Base-by-base conservation (phyloP, 169 alveolate genomes). In the Fabrea salina region DNA sequence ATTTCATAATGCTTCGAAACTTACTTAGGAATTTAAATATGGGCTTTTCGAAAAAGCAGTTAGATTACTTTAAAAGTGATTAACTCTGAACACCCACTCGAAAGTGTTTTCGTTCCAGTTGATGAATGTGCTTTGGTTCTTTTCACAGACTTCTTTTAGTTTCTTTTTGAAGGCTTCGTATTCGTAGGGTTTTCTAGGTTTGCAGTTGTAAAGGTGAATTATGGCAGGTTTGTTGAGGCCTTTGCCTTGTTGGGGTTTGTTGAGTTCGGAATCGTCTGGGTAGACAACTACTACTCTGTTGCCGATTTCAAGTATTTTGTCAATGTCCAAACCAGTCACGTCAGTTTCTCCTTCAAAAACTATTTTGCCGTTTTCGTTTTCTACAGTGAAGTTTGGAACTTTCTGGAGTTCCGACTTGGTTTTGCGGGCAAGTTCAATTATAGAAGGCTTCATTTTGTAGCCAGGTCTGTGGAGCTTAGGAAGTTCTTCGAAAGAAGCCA, bases 351-450 rank as follows among this genome's bases (percentile, higher is more conserved):
- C 35, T 13, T 70, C 43, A 30, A 70, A 70, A 11, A 5, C 67
- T 47, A 70, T 70, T 70, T 47, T 47, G 13, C 79, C 79, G 49
- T n/a, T n/a, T 49, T 70, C 27, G 30, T 70, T 70, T 44, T 32
- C 67, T n/a, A 70, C 37, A 43, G 79, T 37, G 30, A 70, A 70
- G 49, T 70, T 70, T 44, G 43, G n/a, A 0, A 70, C 67, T 47
- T 49, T 43, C 49, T 70, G 32, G 27, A 70, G n/a, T 30, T 70
- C 59, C 16, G 43, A 40, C 37, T 25, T 27, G 13, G 79, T 70
- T 66, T 47, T 70, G 27, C 79, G 32, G 49, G 32, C 32, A 44
- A 70, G n/a, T 19, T 16, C 27, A 5, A 30, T 41, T 27, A 70
- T 44, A n/a, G 64, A 44, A 7, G 79, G 79, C 16, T 41, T 47